Base-by-base conservation (phyloP, 202 grass and related monocot species). In the Bolboschoenoplectus hybrid region DNA sequence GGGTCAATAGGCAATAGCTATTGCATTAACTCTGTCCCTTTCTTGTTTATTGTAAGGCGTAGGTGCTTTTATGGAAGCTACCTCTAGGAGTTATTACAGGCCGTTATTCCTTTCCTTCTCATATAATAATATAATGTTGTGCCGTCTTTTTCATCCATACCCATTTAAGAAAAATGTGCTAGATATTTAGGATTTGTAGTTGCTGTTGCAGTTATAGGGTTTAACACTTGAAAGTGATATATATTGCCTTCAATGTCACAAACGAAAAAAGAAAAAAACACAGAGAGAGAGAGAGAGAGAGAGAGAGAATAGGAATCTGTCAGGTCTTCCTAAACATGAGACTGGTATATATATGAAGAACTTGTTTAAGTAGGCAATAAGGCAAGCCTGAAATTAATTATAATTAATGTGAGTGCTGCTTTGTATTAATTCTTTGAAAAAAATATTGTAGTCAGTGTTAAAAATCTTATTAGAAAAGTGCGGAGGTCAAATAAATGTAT, bases 271-370 rank as follows among this genome's bases (percentile, higher is more conserved):
- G 26, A 26, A 26, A 26, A 26, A 26, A 26, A 26, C 26, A 26
- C 26, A 26, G 26, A 26, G 26, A 26, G 26, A 26, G 26, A 26
- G 26, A 26, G 26, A 26, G 26, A 26, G 26, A 26, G 26, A 26
- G 26, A 65, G 80, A 82, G 16, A 82, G 67, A 82, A 67, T 52
- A 64, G 80, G 80, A 61, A 82, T 35, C 80, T 82, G 41, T 82
- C 80, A 82, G 60, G 56, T 82, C 5, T 34, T 26, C 13, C 80
- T 66, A 81, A 82, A 46, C 62, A 82, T 52, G 4, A 81, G 26
- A 12, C 11, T 46, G 1, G 9, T 71, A 17, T 64, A 45, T 44
- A 71, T 63, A 60, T 19, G 8, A 7, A 2, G 26, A 26, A 26
- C 26, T 26, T 26, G 26, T 26, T 26, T 26, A 26, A 26, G 26